Conservation (phyloP, 2,329 filamentous ascomycete genomes). For the Botryotinia globosa region DNA sequence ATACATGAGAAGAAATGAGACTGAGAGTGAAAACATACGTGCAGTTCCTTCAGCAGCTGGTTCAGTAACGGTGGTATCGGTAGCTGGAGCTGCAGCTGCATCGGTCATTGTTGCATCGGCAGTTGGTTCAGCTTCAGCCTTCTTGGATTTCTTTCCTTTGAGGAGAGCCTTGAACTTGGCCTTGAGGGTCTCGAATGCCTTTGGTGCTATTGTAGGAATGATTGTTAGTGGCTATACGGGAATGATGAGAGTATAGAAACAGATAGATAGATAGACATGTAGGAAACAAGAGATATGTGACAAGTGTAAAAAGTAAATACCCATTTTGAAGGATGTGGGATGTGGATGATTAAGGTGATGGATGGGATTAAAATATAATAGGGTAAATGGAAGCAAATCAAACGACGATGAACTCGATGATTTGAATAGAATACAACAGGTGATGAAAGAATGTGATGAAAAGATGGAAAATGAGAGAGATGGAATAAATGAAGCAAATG, state of each 20-base stretch:
- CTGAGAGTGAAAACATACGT: neutral
- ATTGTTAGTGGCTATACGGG: neutral
- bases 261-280: neutral
- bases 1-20: neutral
- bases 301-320: constrained; percentile 6
- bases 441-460: neutral
- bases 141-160: constrained; percentile 34
- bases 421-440: neutral
- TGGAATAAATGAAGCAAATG: neutral
- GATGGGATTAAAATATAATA: constrained; percentile 2
- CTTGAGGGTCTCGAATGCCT: constrained; percentile 35
- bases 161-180: constrained; percentile 37
- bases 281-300: neutral
- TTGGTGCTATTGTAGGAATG: constrained; percentile 32
- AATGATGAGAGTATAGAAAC: neutral
- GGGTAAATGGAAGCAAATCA: neutral
- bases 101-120: constrained; percentile 25
- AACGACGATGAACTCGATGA: neutral
- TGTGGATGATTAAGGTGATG: constrained; percentile 4
- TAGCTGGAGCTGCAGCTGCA: constrained; percentile 17
- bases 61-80: constrained; percentile 23
- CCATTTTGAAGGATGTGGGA: constrained; percentile 15
- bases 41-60: constrained; percentile 26
- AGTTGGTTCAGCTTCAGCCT: constrained; percentile 23
- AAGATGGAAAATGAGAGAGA: neutral